A percentile compares a stretch with the other conserved stretches of the same genome.
phyloP scores from a whole-genome alignment of 2,329 filamentous ascomycete genomes.

The Ustilaginoidea virens region DNA sequence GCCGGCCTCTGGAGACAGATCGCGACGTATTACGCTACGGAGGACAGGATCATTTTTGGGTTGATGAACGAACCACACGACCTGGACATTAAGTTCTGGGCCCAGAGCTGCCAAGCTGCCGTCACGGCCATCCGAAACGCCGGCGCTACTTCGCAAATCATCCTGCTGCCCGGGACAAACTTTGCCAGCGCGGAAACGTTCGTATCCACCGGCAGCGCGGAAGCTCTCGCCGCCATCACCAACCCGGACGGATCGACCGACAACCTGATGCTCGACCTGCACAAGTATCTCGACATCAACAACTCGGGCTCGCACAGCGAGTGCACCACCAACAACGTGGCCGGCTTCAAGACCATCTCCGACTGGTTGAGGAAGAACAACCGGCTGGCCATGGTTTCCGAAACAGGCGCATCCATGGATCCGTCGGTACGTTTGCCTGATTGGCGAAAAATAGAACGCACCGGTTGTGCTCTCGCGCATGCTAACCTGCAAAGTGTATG shows the following conservation, averaged over 20 bases:
- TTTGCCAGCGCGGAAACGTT: constrained; percentile 36
- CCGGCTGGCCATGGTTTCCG: constrained; percentile 33
- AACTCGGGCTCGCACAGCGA: constrained; percentile 35
- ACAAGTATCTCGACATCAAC: constrained; percentile 45
- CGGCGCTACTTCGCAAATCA: constrained; percentile 48
- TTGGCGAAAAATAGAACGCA: not conserved
- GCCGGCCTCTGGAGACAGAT: constrained; percentile 41
- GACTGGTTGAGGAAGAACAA: constrained; percentile 29
- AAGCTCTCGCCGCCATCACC: constrained; percentile 33
- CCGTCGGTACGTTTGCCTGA: constrained; percentile 16
- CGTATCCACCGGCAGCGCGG: constrained; percentile 32
- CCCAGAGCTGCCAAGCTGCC: constrained; percentile 40
- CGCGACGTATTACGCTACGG: constrained; percentile 41
- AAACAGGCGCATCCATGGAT: constrained; percentile 33
- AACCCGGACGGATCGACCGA: constrained; percentile 44
- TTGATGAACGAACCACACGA: constrained; percentile 59
- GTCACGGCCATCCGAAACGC: constrained; percentile 50
- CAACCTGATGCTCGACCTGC: constrained; percentile 42
- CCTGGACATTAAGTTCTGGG: constrained; percentile 41
- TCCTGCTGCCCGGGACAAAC: constrained; percentile 43
- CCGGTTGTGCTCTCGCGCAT: not conserved
- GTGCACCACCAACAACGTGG: constrained; percentile 38
- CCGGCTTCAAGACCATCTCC: constrained; percentile 30
- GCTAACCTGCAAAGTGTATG: constrained; percentile 21
- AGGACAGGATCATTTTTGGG: constrained; percentile 40